A percentile compares a stretch with the other conserved stretches of the same genome.
These are phyloP conservation scores for Guadua angustifolia DNA, from an alignment of 176 grass and related monocot species.

Conservation along the genomic window DNA sequence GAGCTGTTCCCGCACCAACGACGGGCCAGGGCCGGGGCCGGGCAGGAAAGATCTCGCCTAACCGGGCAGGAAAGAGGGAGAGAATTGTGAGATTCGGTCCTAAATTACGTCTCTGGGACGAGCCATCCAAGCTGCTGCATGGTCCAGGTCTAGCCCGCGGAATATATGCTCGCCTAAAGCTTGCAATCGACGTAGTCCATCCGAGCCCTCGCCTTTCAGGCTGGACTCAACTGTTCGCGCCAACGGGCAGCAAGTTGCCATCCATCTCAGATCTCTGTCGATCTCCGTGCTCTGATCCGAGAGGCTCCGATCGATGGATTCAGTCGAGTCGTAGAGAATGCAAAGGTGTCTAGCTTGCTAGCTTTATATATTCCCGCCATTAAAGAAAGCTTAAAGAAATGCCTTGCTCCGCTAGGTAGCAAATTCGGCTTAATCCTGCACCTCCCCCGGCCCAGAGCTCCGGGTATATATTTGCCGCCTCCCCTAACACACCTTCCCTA, in stretches of 20 bases:
- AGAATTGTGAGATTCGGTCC: slow-evolving; percentile 3
- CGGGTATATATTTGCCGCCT: slow-evolving; percentile 42
- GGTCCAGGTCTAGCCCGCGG: not conserved
- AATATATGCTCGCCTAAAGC: slow-evolving; percentile 54
- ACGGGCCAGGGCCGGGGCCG: no score
- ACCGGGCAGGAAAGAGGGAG: not conserved
- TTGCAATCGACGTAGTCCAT: slow-evolving; percentile 43
- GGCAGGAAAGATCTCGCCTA: not conserved
- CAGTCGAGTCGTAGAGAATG: slow-evolving; percentile 5
- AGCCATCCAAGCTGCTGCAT: not conserved
- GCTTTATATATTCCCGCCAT: slow-evolving; percentile 46
- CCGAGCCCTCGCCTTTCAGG: slow-evolving; percentile 32
- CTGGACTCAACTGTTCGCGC: slow-evolving; percentile 33
- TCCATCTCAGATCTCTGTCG: slow-evolving; percentile 1
- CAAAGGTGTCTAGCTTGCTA: not conserved
- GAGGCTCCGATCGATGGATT: not conserved
- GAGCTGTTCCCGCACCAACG: not conserved
- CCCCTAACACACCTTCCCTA: slow-evolving; percentile 34
- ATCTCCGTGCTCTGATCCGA: not conserved
- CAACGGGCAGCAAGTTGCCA: not conserved
- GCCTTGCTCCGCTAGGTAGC: slow-evolving; percentile 16
- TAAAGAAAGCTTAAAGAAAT: slow-evolving; percentile 1
- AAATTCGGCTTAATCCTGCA: slow-evolving; percentile 46
- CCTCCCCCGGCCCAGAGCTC: not conserved
- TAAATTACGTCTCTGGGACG: not conserved